Conservation (phyloP, 352 stramenopile genomes). For the Blastocystis sp. region DNA sequence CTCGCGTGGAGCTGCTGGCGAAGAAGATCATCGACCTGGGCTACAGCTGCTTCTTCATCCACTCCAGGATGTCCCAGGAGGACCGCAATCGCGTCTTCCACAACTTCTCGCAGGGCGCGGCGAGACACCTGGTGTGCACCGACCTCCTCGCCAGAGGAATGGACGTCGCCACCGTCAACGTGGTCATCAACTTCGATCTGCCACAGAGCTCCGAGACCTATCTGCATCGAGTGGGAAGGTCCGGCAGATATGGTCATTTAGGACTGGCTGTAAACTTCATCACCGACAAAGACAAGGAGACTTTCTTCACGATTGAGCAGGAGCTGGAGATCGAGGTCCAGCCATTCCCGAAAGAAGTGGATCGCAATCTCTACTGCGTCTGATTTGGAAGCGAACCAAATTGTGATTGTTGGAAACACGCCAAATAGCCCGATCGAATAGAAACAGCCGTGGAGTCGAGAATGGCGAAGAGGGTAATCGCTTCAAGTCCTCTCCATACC, state of each 20-base stretch:
- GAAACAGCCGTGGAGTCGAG: too few species aligned
- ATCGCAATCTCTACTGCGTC: constrained; percentile 92
- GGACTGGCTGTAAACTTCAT: constrained; percentile 99
- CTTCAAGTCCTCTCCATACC: too few species aligned
- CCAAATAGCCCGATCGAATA: neutral
- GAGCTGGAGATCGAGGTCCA: constrained; percentile 98
- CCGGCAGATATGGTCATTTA: constrained; percentile 93
- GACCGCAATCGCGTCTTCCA: constrained; percentile 99
- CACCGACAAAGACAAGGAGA: constrained; percentile 95
- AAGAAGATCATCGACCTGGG: constrained; percentile 99
- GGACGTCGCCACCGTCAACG: constrained; percentile 98
- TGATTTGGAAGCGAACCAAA: constrained; percentile 63
- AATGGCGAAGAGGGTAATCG: too few species aligned
- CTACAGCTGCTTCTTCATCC: constrained; percentile 99
- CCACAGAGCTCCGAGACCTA: constrained; percentile 99
- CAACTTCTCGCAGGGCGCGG: constrained; percentile 94
- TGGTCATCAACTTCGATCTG: constrained; percentile 99
- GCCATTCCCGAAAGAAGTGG: constrained; percentile 92
- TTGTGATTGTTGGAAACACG: constrained; percentile 23
- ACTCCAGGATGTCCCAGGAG: constrained; percentile 98
- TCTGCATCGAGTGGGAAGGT: constrained; percentile 95
- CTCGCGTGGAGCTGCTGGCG: constrained; percentile 93
- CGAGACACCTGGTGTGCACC: constrained; percentile 88
- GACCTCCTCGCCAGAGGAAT: constrained; percentile 98
- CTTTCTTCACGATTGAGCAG: constrained; percentile 93